These are phyloP conservation scores for Boletus vermiculosoides DNA, from an alignment of 768 basidiomycete species.

Conservation along the genomic window DNA sequence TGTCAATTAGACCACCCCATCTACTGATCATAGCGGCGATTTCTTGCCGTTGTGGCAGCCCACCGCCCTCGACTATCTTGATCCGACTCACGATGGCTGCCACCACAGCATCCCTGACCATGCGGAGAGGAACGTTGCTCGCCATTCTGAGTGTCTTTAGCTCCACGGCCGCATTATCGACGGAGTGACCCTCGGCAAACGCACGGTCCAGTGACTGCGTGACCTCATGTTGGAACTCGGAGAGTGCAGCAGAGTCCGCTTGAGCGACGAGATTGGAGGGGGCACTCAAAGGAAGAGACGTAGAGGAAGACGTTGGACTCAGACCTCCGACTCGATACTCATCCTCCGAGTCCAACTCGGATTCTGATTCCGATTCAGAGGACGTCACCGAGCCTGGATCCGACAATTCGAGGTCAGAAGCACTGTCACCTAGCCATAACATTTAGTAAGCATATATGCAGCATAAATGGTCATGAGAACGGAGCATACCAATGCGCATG, in stretches of 20 bases:
- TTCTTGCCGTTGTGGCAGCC: constrained; percentile 58
- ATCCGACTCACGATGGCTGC: constrained; percentile 78
- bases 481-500: constrained; percentile 65
- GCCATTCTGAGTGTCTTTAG: constrained; percentile 97
- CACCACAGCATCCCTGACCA: constrained; percentile 87
- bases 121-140: constrained; percentile 84
- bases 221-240: constrained; percentile 77
- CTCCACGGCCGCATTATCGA: constrained; percentile 92
- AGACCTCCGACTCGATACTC: constrained; percentile 39
- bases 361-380: constrained; percentile 43
- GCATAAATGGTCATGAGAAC: not conserved
- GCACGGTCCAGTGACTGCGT: constrained; percentile 87
- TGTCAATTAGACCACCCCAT: constrained; percentile 83
- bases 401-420: constrained; percentile 59
- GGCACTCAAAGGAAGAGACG: constrained; percentile 43
- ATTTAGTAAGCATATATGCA: not conserved
- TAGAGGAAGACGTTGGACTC: constrained; percentile 45
- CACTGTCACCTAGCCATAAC: constrained; percentile 48
- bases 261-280: constrained; percentile 40
- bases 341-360: constrained; percentile 40
- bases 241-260: constrained; percentile 46
- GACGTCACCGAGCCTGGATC: constrained; percentile 60
- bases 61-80: constrained; percentile 54
- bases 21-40: constrained; percentile 61
- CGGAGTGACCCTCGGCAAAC: constrained; percentile 85